Evolutionary conservation across 768 basidiomycete species (phyloP).

Genomic region (Suillus subluteus): DNA sequence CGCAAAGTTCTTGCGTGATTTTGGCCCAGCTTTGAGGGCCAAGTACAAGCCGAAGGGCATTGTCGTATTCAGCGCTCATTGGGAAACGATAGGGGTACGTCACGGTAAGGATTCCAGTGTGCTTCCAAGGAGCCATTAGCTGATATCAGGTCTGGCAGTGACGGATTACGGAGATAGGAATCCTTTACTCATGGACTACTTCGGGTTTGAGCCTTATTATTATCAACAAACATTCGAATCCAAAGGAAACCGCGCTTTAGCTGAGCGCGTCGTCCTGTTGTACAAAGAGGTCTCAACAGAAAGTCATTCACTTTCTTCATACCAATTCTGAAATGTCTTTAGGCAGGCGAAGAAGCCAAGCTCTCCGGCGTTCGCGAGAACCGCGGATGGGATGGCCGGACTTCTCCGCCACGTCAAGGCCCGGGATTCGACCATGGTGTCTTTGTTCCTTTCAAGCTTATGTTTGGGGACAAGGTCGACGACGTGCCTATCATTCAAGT

Average conservation of each 20-base stretch:
- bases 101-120: conserved; percentile 45
- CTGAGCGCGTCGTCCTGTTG: conserved; percentile 61
- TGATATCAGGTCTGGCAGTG: conserved; percentile 43
- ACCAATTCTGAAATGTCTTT: not conserved
- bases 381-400: conserved; percentile 69
- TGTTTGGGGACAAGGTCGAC: conserved; percentile 71
- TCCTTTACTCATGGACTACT: conserved; percentile 77
- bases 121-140: not conserved
- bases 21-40: conserved; percentile 62
- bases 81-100: conserved; percentile 66
- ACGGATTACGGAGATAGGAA: conserved; percentile 80
- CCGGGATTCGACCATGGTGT: conserved; percentile 81
- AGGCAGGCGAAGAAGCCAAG: conserved; percentile 60
- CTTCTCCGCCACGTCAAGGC: conserved; percentile 45
- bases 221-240: conserved; percentile 73
- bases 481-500: conserved; percentile 73
- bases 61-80: conserved; percentile 83
- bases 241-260: conserved; percentile 58
- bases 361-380: conserved; percentile 51
- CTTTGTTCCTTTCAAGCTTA: conserved; percentile 76
- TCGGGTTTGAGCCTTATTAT: conserved; percentile 59
- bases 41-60: conserved; percentile 83
- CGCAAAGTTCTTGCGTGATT: conserved; percentile 61
- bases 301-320: not conserved
- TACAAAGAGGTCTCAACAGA: conserved; percentile 50